These are phyloP conservation scores for Trametes villosa DNA, from an alignment of 768 basidiomycete species.

Conservation along the genomic window DNA sequence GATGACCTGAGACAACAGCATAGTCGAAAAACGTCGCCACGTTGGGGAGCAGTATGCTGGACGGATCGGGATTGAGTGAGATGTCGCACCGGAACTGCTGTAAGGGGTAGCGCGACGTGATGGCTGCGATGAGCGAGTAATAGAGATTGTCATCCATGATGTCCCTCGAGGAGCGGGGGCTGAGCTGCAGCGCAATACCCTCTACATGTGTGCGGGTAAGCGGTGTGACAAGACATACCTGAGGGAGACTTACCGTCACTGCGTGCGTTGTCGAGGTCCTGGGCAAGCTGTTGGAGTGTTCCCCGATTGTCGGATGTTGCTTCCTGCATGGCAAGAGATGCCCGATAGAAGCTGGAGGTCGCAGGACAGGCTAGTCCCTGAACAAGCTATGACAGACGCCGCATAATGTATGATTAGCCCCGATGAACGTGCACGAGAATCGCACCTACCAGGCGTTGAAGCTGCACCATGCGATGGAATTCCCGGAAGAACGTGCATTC, in stretches of 20 bases:
- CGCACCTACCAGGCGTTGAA: conserved; percentile 24
- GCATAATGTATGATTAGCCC: not conserved
- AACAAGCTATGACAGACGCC: not conserved
- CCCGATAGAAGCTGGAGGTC: not conserved
- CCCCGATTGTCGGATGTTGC: not conserved
- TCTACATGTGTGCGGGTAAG: not conserved
- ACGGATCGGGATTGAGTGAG: not conserved
- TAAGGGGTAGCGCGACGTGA: not conserved
- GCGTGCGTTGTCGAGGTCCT: not conserved
- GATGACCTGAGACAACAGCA: not conserved
- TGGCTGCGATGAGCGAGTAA: not conserved
- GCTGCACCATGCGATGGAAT: conserved; percentile 20
- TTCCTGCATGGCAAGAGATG: not conserved
- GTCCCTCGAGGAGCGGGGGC: not conserved
- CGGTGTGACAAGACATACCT: too few species aligned
- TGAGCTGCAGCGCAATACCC: not conserved
- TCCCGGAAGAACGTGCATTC: conserved; percentile 35
- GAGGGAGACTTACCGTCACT: not conserved
- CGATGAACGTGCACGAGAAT: not conserved
- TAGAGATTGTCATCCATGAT: not conserved
- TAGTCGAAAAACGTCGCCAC: not conserved
- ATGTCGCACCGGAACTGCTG: not conserved
- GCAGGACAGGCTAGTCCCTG: not conserved
- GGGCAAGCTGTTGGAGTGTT: not conserved
- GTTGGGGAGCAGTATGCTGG: not conserved